phyloP scores from a whole-genome alignment of 352 stramenopile genomes.

The Pythium aquatile region DNA sequence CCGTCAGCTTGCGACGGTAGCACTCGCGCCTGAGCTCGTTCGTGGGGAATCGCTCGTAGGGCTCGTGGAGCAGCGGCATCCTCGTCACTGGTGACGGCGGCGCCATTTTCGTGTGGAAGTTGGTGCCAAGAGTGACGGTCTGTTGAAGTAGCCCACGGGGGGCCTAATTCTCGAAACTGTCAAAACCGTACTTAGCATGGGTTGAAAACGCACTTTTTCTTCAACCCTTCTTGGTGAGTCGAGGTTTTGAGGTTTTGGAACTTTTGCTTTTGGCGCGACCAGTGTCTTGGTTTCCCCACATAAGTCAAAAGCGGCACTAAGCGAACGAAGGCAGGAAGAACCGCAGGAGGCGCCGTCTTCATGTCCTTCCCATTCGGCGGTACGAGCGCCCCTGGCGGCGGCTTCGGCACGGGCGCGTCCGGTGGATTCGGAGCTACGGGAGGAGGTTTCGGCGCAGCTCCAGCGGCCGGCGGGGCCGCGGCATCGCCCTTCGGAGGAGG shows the following conservation, averaged over 20 bases:
- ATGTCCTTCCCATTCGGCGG: constrained; percentile 28
- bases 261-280: constrained; percentile 6
- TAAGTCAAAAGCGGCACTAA: background rate
- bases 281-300: constrained; percentile 5
- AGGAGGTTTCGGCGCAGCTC: constrained; percentile 17
- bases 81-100: background rate
- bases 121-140: background rate
- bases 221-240: constrained; percentile 7
- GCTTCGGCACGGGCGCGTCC: constrained; percentile 8
- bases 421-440: constrained; percentile 25
- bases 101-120: background rate
- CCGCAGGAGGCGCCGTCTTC: background rate
- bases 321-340: background rate
- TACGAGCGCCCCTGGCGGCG: constrained; percentile 15
- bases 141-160: constrained; percentile 1
- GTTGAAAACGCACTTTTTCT: background rate
- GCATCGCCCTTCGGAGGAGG: constrained; percentile 50
- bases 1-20: constrained; percentile 25
- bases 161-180: background rate
- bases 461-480: constrained; percentile 36
- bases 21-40: constrained; percentile 27
- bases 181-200: constrained; percentile 6
- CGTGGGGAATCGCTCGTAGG: constrained; percentile 26
- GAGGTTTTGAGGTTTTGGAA: constrained; percentile 23
- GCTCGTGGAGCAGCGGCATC: constrained; percentile 1